Evolutionary conservation across 352 stramenopile species (phyloP).

Genomic region (Pythium brassicae): DNA sequence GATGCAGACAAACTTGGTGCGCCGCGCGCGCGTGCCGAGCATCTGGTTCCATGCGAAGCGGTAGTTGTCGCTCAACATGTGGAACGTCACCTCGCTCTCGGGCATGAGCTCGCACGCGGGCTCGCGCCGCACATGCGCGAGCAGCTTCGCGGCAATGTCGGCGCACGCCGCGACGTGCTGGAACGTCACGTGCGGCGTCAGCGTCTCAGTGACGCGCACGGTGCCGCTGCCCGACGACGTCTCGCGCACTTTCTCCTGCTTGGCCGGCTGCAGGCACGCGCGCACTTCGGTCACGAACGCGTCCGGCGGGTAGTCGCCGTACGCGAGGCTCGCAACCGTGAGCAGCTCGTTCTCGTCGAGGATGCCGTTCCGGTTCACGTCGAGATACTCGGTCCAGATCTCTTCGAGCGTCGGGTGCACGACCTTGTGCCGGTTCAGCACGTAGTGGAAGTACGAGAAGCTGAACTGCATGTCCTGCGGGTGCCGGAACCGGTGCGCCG

Average conservation of each 20-base stretch:
- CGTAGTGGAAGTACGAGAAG: conserved; percentile 95
- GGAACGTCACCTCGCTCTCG: conserved; percentile 90
- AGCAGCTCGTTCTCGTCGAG: conserved; percentile 89
- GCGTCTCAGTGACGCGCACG: conserved; percentile 63
- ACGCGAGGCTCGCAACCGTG: conserved; percentile 81
- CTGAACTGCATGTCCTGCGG: conserved; percentile 94
- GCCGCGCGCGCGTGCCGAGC: conserved; percentile 85
- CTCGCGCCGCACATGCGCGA: conserved; percentile 66
- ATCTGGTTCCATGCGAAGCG: conserved; percentile 89
- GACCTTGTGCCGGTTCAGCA: conserved; percentile 87
- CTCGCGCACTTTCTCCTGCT: conserved; percentile 71
- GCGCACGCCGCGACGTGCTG: conserved; percentile 48
- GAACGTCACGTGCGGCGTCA: conserved; percentile 70
- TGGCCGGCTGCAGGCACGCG: conserved; percentile 63
- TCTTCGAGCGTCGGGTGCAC: conserved; percentile 64
- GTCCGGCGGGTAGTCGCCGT: conserved; percentile 68
- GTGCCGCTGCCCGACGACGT: conserved; percentile 50
- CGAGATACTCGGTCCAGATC: conserved; percentile 86
- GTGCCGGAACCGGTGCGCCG: conserved; percentile 86
- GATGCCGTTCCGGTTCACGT: conserved; percentile 88
- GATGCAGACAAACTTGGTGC: conserved; percentile 95
- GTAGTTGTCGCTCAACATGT: conserved; percentile 94
- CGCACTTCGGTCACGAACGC: conserved; percentile 61
- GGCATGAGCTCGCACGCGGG: conserved; percentile 59
- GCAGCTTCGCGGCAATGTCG: conserved; percentile 42